These are phyloP conservation scores for Nigrospora sphaerica DNA, from an alignment of 2,329 filamentous ascomycete species.

Conservation along the genomic window DNA sequence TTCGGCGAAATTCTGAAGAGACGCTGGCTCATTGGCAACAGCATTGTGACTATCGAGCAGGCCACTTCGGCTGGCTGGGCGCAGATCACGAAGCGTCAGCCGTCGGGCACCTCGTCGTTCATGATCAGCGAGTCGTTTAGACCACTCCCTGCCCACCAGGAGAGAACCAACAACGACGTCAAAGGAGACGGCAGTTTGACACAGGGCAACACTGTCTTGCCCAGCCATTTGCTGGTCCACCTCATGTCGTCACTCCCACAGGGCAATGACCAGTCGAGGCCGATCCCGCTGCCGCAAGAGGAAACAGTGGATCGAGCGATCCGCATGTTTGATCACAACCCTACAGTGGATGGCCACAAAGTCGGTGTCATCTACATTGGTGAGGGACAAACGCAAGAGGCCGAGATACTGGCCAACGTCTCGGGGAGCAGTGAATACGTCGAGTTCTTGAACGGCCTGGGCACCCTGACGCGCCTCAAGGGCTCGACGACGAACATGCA, in stretches of 20 bases:
- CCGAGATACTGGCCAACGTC: constrained; percentile 80
- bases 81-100: constrained; percentile 63
- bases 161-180: constrained; percentile 37
- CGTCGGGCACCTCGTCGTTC: constrained; percentile 58
- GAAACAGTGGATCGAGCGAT: constrained; percentile 69
- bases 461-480: constrained; percentile 73
- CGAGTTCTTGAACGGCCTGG: constrained; percentile 74
- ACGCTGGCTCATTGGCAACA: constrained; percentile 67
- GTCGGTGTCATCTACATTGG: constrained; percentile 92
- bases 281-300: constrained; percentile 66
- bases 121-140: constrained; percentile 53
- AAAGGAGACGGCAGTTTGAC: constrained; percentile 42
- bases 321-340: constrained; percentile 74
- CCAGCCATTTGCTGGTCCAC: constrained; percentile 67
- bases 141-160: constrained; percentile 51
- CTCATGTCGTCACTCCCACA: constrained; percentile 58
- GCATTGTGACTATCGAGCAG: constrained; percentile 68
- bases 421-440: constrained; percentile 84
- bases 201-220: constrained; percentile 56
- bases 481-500: constrained; percentile 88
- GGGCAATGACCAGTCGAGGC: constrained; percentile 50
- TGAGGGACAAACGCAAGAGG: constrained; percentile 74
- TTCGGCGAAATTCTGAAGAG: constrained; percentile 62
- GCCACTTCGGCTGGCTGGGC: constrained; percentile 60
- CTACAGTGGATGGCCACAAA: constrained; percentile 91